A percentile compares a stretch with the other conserved stretches of the same genome.
Evolutionary conservation across 2,329 filamentous ascomycete species (phyloP).

Genomic region (Grosmannia serpens): DNA sequence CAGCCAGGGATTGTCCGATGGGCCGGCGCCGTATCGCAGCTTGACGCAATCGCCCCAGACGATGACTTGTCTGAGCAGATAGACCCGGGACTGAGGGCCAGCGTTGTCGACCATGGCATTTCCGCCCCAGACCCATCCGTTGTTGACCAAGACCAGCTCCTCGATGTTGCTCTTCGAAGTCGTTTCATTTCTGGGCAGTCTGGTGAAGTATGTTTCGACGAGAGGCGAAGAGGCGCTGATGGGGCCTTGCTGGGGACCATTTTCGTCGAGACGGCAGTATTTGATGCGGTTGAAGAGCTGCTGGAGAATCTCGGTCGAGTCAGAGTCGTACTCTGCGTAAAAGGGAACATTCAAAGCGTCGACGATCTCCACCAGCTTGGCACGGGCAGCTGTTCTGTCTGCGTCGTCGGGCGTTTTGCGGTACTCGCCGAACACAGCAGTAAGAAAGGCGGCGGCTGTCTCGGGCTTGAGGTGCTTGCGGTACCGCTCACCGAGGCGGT

Average conservation of each 20-base stretch:
- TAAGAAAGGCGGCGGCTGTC: constrained; percentile 57
- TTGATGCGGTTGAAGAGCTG: constrained; percentile 92
- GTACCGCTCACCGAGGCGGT: constrained; percentile 71
- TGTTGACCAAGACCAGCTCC: constrained; percentile 78
- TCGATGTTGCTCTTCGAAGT: constrained; percentile 63
- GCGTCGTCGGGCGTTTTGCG: constrained; percentile 41
- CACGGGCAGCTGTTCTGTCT: constrained; percentile 38
- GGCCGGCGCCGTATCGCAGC: constrained; percentile 71
- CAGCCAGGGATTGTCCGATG: constrained; percentile 79
- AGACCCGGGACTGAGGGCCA: constrained; percentile 79
- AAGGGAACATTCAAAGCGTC: constrained; percentile 79
- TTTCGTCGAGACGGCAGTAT: constrained; percentile 83
- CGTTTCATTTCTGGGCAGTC: constrained; percentile 65
- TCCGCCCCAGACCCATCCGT: constrained; percentile 98
- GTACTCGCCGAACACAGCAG: constrained; percentile 51
- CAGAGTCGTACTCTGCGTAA: constrained; percentile 84
- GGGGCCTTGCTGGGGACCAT: constrained; percentile 76
- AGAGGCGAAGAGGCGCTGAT: constrained; percentile 69
- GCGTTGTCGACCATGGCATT: constrained; percentile 92
- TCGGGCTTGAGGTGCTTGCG: constrained; percentile 58
- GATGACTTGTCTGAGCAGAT: constrained; percentile 90
- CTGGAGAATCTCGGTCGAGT: constrained; percentile 72
- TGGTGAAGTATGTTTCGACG: constrained; percentile 91
- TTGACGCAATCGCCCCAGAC: constrained; percentile 99
- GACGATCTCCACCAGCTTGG: constrained; percentile 52